A percentile compares a stretch with the other conserved stretches of the same genome.
Evolutionary conservation across 192 early-diverging fungal genomes (phyloP).

Genomic region (Linnemannia zychae): DNA sequence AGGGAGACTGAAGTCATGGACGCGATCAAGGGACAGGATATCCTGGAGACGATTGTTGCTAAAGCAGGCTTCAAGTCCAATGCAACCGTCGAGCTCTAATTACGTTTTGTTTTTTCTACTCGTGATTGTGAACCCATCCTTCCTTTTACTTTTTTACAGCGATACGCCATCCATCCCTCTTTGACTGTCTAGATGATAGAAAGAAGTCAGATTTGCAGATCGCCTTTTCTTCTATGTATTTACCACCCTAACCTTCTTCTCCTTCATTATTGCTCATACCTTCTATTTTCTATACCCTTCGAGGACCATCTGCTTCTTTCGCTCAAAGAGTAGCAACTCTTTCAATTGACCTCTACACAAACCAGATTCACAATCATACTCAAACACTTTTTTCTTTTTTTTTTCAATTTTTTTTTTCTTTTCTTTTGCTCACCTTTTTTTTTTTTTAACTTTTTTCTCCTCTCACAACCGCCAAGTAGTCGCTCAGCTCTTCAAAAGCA

Average conservation of each 20-base stretch:
- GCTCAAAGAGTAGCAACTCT: neutral
- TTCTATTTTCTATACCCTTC: slow-evolving; percentile 8
- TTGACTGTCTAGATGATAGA: neutral
- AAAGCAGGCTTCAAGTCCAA: slow-evolving; percentile 7
- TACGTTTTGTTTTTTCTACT: neutral
- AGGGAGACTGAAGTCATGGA: slow-evolving; percentile 49
- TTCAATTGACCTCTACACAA: neutral
- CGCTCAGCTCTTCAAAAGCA: neutral
- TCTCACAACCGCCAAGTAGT: neutral
- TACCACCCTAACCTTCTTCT: neutral
- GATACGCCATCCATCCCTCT: neutral
- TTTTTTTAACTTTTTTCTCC: neutral
- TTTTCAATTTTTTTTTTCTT: neutral
- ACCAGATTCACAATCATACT: neutral
- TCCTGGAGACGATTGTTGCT: slow-evolving; percentile 28
- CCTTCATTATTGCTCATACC: neutral
- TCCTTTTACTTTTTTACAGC: neutral
- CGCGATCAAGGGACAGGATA: slow-evolving; percentile 25
- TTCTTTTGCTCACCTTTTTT: neutral
- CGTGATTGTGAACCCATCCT: neutral
- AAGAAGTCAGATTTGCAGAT: neutral
- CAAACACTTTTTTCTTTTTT: neutral
- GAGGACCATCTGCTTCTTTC: neutral
- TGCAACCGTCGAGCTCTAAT: neutral
- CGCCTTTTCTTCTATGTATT: neutral